Percentiles rank a stretch among this genome's conserved stretches.
phyloP scores from a whole-genome alignment of 768 basidiomycete genomes.

The Tricholoma furcatifolium region DNA sequence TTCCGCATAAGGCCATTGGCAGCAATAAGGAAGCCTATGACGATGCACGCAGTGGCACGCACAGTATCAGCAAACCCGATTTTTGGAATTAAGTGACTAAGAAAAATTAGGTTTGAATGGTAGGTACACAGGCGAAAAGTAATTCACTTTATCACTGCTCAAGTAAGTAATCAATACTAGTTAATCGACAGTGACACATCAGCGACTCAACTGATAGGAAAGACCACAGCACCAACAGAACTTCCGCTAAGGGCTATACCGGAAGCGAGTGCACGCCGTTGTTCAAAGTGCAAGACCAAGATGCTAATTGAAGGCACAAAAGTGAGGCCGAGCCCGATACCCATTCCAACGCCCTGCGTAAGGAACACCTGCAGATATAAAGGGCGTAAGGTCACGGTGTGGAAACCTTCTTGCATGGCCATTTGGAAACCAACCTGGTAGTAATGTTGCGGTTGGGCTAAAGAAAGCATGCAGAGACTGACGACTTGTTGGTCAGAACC shows the following conservation, averaged over 20 bases:
- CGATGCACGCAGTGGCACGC: slow-evolving; percentile 27
- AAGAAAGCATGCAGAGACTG: slow-evolving; percentile 36
- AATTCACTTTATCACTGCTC: slow-evolving; percentile 20
- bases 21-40: slow-evolving; percentile 20
- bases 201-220: slow-evolving; percentile 27
- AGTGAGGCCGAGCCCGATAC: slow-evolving; percentile 37
- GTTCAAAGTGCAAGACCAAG: slow-evolving; percentile 42
- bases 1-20: slow-evolving; percentile 27
- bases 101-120: neutral
- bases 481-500: neutral
- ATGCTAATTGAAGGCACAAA: slow-evolving; percentile 41
- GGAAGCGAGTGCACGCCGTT: slow-evolving; percentile 39
- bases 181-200: neutral
- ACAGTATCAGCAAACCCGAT: slow-evolving; percentile 27
- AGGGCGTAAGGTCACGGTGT: neutral
- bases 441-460: slow-evolving; percentile 32
- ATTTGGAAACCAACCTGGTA: slow-evolving; percentile 22
- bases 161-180: neutral
- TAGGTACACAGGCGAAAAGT: neutral
- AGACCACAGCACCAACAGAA: slow-evolving; percentile 29
- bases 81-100: slow-evolving; percentile 17
- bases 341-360: slow-evolving; percentile 23
- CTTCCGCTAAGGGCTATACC: slow-evolving; percentile 41
- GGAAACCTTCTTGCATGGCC: neutral
- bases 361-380: slow-evolving; percentile 18